Conservation (phyloP, 1,284 basidiomycete species). For the Ustilago sp. region DNA sequence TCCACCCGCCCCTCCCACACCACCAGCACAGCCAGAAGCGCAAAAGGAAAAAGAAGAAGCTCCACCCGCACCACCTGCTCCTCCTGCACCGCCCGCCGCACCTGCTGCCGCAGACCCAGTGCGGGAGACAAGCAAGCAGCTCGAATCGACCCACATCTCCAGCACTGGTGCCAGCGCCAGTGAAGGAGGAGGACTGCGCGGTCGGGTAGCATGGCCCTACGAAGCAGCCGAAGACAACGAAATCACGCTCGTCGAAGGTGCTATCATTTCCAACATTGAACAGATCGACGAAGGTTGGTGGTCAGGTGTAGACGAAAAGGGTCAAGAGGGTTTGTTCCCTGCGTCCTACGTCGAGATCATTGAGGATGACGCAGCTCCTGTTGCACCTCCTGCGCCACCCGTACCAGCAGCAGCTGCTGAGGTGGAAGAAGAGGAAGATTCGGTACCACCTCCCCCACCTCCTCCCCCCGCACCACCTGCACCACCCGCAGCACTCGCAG, state of each 20-base stretch:
- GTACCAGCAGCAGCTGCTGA: constrained; percentile 17
- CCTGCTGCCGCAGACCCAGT: constrained; percentile 20
- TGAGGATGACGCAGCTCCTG: constrained; percentile 44
- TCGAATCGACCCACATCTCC: constrained; percentile 40
- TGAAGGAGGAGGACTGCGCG: constrained; percentile 41
- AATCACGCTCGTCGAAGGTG: constrained; percentile 60
- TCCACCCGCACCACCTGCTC: constrained; percentile 34
- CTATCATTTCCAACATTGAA: constrained; percentile 58
- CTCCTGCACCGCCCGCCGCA: constrained; percentile 29
- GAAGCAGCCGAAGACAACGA: constrained; percentile 67
- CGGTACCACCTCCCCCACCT: constrained; percentile 72
- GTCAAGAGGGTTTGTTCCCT: constrained; percentile 65
- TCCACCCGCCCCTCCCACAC: constrained; percentile 44
- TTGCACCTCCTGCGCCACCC: constrained; percentile 41
- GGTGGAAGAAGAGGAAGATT: constrained; percentile 33
- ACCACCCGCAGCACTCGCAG: constrained; percentile 16
- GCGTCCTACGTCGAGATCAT: constrained; percentile 66
- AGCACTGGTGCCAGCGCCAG: neutral
- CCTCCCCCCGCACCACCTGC: constrained; percentile 53
- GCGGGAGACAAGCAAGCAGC: constrained; percentile 31
- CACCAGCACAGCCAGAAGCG: constrained; percentile 15
- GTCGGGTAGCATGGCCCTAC: constrained; percentile 64
- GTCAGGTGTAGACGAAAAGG: constrained; percentile 62
- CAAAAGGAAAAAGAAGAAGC: constrained; percentile 16
- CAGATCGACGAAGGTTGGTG: constrained; percentile 69